phyloP scores from a whole-genome alignment of 192 early-diverging fungal species.

The Lunasporangiospora selenospora region DNA sequence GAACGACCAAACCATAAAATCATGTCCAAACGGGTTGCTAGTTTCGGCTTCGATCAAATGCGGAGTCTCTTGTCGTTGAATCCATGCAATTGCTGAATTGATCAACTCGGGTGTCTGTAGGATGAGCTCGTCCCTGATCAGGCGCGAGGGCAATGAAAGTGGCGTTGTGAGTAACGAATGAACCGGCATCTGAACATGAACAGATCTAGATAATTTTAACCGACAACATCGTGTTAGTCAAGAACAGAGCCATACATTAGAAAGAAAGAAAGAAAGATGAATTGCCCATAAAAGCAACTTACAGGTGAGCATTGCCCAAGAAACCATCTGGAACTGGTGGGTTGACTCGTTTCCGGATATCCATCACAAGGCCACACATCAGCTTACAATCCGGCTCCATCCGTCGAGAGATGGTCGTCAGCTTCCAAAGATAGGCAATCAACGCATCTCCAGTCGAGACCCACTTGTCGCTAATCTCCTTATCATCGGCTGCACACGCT shows the following conservation, averaged over 20 bases:
- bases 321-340: conserved; percentile 28
- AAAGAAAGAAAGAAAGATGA: neutral
- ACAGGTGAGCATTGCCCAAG: conserved; percentile 45
- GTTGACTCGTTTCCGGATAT: conserved; percentile 25
- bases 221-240: neutral
- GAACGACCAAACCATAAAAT: conserved; percentile 48
- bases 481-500: conserved; percentile 45
- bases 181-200: conserved; percentile 46
- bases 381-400: conserved; percentile 48
- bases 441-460: conserved; percentile 43
- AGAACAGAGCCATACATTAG: neutral
- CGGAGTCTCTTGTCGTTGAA: conserved; percentile 36
- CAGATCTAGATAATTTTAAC: conserved; percentile 12
- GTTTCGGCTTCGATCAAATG: conserved; percentile 36
- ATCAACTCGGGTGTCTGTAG: conserved; percentile 41
- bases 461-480: conserved; percentile 49
- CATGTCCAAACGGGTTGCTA: conserved; percentile 36
- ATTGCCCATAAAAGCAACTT: neutral
- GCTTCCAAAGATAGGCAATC: conserved; percentile 46
- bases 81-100: conserved; percentile 28
- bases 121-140: conserved; percentile 32
- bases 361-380: conserved; percentile 45
- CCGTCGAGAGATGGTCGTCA: conserved; percentile 40
- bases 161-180: conserved; percentile 45
- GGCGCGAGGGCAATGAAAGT: conserved; percentile 33